Evolutionary conservation across 1,139 yeast genomes (phyloP).

Genomic region (Citeromyces hawaiiensis): DNA sequence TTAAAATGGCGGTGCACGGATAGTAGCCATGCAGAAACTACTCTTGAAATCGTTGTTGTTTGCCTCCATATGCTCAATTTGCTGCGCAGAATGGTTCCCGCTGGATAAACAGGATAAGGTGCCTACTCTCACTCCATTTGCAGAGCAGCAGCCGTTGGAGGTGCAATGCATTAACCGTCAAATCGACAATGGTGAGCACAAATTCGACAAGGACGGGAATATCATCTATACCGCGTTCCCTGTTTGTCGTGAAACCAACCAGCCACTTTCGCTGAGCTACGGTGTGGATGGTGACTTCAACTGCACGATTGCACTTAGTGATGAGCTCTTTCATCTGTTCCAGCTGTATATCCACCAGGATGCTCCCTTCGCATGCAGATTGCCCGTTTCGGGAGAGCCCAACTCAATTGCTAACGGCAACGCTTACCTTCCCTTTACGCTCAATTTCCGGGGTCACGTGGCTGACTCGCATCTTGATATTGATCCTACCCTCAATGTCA

Average conservation of each 20-base stretch:
- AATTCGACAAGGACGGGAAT: conserved; percentile 44
- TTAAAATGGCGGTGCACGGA: neutral
- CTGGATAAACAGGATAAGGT: conserved; percentile 1
- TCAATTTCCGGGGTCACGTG: conserved; percentile 55
- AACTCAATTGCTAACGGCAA: conserved; percentile 33
- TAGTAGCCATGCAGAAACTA: no score
- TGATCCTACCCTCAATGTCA: conserved; percentile 43
- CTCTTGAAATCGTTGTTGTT: neutral
- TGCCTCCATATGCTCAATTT: neutral
- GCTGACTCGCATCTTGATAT: conserved; percentile 61
- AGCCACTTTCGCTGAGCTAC: conserved; percentile 39
- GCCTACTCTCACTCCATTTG: neutral
- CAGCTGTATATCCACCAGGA: conserved; percentile 70
- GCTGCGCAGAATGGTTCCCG: conserved; percentile 1
- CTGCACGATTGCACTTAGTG: conserved; percentile 54
- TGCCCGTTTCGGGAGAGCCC: conserved; percentile 25
- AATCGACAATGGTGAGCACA: conserved; percentile 67
- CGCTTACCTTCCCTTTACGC: conserved; percentile 44
- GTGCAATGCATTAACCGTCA: conserved; percentile 55
- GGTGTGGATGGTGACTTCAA: conserved; percentile 38
- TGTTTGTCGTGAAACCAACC: conserved; percentile 48
- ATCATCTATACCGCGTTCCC: conserved; percentile 51
- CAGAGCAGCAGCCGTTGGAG: conserved; percentile 28
- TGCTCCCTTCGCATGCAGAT: conserved; percentile 58
- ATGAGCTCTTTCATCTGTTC: conserved; percentile 57